Evolutionary conservation across 805 yeast genomes (phyloP).

Genomic region (Helenozyma rhizophorensis): DNA sequence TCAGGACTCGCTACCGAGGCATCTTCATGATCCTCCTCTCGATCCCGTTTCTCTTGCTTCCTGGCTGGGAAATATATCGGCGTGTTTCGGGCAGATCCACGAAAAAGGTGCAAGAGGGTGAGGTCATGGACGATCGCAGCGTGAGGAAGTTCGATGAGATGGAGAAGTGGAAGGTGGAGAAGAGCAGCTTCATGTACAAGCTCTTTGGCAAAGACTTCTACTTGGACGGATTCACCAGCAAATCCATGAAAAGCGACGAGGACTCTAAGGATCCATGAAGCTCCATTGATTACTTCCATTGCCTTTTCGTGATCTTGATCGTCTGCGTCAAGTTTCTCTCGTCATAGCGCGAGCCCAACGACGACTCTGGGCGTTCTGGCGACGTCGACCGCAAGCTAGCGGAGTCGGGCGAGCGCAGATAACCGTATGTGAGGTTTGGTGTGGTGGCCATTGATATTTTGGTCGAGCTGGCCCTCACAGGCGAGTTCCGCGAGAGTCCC

Average conservation of each 20-base stretch:
- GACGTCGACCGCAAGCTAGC: constrained; percentile 21
- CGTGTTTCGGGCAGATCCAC: constrained; percentile 38
- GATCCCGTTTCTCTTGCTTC: constrained; percentile 32
- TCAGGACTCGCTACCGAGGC: constrained; percentile 34
- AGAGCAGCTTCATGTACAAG: constrained; percentile 31
- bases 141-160: constrained; percentile 34
- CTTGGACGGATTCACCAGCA: constrained; percentile 42
- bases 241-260: constrained; percentile 24
- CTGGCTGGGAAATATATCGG: constrained; percentile 31
- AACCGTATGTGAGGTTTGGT: constrained; percentile 16
- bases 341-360: constrained; percentile 33
- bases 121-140: constrained; percentile 27
- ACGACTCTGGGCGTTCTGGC: constrained; percentile 32
- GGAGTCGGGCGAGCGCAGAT: constrained; percentile 1
- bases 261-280: too few relatives aligned
- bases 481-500: too few relatives aligned
- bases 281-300: constrained; percentile 8
- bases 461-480: too few relatives aligned
- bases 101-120: constrained; percentile 38
- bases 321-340: constrained; percentile 26
- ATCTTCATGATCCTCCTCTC: constrained; percentile 34
- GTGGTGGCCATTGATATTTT: too few relatives aligned
- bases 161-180: constrained; percentile 39
- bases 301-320: constrained; percentile 7
- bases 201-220: constrained; percentile 39